Percentiles rank a stretch among this genome's conserved stretches.
These are phyloP conservation scores for barrel medic (Medicago truncatula) DNA, from an alignment of 306 rosid species.

Conservation along the genomic window MtrunA17r5.0-ANR NC_053044.1:11070001-11070500, in stretches of 20 bases:
- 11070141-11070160: no score
- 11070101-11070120: no score
- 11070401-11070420: slow-evolving; percentile 24
- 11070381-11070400: slow-evolving; percentile 77
- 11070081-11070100: no score
- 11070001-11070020: background rate
- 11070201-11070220: no score
- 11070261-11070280: no score
- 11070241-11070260: no score
- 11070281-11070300: no score
- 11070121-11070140: no score
- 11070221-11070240: no score
- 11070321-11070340: slow-evolving; percentile 65
- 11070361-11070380: slow-evolving; percentile 89
- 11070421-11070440: slow-evolving; percentile 4
- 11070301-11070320: slow-evolving; percentile 7
- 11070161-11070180: no score
- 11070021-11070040: background rate
- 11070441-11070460: background rate
- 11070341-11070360: slow-evolving; percentile 97
- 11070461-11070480: slow-evolving; percentile 2
- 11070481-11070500: slow-evolving; percentile 43
- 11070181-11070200: no score
- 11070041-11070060: background rate
- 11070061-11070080: background rate